A percentile compares a stretch with the other conserved stretches of the same genome.
Conservation (phyloP, 129 eudicot species). For the sunflower (Helianthus annuus) region DNA sequence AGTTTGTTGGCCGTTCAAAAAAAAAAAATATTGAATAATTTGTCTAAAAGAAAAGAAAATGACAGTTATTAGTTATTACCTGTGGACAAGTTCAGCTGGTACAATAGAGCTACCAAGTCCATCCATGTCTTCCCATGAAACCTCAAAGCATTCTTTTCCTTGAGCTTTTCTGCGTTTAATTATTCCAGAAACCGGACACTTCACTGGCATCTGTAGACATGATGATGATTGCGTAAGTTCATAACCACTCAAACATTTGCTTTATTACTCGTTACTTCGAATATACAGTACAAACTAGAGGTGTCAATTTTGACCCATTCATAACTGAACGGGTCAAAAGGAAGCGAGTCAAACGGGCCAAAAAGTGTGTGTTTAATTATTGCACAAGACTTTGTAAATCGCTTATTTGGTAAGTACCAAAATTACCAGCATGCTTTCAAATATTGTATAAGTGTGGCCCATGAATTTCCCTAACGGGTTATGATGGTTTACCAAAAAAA, state of each 20-base stretch:
- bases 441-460: no score
- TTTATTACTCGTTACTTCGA: background rate
- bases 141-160: conserved; percentile 85
- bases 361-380: no score
- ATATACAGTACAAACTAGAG: conserved; percentile 1
- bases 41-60: background rate
- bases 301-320: background rate
- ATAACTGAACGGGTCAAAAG: background rate
- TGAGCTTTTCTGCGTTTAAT: conserved; percentile 70
- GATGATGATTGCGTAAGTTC: background rate
- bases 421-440: no score
- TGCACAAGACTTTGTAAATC: no score
- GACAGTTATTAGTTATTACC: conserved; percentile 51
- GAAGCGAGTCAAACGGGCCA: no score
- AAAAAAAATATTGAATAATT: background rate
- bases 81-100: conserved; percentile 85
- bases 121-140: conserved; percentile 75
- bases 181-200: conserved; percentile 79
- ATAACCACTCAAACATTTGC: background rate
- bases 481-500: no score
- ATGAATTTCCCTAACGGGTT: no score
- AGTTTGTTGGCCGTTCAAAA: no score
- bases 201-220: conserved; percentile 66
- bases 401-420: no score
- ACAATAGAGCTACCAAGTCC: conserved; percentile 70